Evolutionary conservation across 2,329 filamentous ascomycete species (phyloP).

Genomic region (Cryphonectria radicalis): DNA sequence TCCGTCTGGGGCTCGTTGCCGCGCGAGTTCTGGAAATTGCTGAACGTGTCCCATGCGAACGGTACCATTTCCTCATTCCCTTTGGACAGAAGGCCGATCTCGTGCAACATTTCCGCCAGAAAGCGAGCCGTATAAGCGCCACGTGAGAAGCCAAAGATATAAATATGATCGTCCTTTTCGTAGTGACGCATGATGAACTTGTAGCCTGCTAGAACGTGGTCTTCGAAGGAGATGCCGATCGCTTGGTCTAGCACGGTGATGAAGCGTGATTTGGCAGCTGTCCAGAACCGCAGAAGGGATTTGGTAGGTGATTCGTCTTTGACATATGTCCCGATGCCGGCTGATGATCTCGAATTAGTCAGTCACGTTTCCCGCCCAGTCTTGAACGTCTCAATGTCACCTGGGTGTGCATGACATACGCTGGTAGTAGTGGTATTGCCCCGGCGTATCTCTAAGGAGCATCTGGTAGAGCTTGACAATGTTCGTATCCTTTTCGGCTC

Average conservation of each 20-base stretch:
- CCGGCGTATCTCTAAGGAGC: constrained; percentile 48
- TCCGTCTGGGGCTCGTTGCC: constrained; percentile 26
- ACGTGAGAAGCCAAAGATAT: constrained; percentile 58
- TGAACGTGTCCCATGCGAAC: constrained; percentile 47
- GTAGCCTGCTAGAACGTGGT: constrained; percentile 57
- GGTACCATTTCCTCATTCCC: constrained; percentile 59
- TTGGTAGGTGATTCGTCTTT: constrained; percentile 47
- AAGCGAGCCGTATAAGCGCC: constrained; percentile 59
- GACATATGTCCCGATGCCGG: constrained; percentile 56
- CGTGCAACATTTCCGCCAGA: constrained; percentile 55
- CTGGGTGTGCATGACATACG: constrained; percentile 34
- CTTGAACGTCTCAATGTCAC: too few species aligned
- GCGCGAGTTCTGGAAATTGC: constrained; percentile 9
- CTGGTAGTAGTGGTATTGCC: constrained; percentile 56
- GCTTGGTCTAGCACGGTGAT: constrained; percentile 46
- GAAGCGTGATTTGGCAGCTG: constrained; percentile 35
- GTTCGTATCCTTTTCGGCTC: constrained; percentile 55
- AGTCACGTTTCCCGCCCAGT: not conserved
- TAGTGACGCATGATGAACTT: constrained; percentile 60
- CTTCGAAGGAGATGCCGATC: constrained; percentile 52
- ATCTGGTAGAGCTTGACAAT: constrained; percentile 55
- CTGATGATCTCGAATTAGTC: constrained; percentile 32
- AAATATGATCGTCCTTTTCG: constrained; percentile 53
- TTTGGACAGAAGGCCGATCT: constrained; percentile 52
- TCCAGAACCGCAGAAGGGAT: constrained; percentile 41